Conservation (phyloP, 345 rosid genomes). For the Mercurialis annua region DNA sequence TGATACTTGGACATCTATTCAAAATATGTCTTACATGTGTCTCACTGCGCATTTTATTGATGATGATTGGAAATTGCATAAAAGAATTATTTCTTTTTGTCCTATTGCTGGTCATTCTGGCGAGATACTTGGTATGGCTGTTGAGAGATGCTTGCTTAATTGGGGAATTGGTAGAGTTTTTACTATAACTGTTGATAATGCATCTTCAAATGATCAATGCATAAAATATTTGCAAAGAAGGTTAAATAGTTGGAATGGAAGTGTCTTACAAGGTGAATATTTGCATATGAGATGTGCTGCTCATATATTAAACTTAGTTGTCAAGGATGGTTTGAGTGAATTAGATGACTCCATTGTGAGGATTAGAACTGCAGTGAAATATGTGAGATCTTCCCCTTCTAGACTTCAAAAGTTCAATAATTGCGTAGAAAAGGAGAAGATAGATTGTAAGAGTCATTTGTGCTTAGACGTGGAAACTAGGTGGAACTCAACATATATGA, state of each 20-base stretch:
- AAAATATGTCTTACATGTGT: not conserved
- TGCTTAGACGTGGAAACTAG: no score
- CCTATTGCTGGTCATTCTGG: not conserved
- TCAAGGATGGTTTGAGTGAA: constrained; percentile 1
- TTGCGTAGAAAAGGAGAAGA: no score
- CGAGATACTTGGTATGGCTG: not conserved
- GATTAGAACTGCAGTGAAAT: not conserved
- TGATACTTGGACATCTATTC: not conserved
- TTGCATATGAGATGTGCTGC: not conserved
- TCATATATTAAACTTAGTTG: not conserved
- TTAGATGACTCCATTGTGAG: constrained; percentile 1
- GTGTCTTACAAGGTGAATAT: not conserved
- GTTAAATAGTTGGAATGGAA: not conserved
- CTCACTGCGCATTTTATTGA: constrained; percentile 6
- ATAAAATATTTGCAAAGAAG: not conserved
- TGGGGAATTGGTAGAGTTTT: not conserved
- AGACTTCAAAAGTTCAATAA: no score
- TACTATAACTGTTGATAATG: no score
- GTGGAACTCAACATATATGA: no score
- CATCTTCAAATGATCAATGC: no score
- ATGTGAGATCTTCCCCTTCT: no score
- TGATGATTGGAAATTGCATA: constrained; percentile 1
- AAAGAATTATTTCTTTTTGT: not conserved
- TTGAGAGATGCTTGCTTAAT: not conserved
- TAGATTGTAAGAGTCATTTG: no score